Evolutionary conservation across 306 rosid species (phyloP).

Genomic region (Lathyrus oleraceus): DNA sequence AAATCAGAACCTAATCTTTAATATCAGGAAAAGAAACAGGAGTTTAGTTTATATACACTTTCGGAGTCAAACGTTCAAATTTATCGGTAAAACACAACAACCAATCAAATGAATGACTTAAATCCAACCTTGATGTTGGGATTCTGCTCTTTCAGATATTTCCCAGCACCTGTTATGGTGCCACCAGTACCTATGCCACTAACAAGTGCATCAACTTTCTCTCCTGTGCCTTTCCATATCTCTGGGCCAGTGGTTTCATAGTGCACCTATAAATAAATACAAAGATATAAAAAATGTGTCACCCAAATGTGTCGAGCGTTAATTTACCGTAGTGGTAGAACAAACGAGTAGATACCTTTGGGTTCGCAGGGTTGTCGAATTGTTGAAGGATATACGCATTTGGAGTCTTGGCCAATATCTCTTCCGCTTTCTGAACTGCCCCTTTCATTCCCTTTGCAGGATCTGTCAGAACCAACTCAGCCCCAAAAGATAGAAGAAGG

Average conservation of each 20-base stretch:
- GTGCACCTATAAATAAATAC: conserved; percentile 48
- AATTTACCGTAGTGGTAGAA: neutral
- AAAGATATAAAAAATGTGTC: neutral
- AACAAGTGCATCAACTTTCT: conserved; percentile 68
- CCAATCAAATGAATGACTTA: no score
- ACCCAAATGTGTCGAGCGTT: conserved; percentile 6
- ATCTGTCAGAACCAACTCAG: conserved; percentile 74
- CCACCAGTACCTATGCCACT: conserved; percentile 85
- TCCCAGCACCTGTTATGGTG: conserved; percentile 79
- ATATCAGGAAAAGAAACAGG: neutral
- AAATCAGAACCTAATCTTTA: conserved; percentile 10
- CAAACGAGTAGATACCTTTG: conserved; percentile 52
- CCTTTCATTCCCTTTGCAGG: conserved; percentile 85
- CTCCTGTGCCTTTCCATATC: conserved; percentile 73
- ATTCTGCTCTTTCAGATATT: conserved; percentile 75
- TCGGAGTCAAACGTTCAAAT: no score
- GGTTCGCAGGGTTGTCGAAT: conserved; percentile 85
- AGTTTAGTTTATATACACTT: no score
- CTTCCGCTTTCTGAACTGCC: conserved; percentile 83
- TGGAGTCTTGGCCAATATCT: conserved; percentile 71
- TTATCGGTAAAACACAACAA: no score
- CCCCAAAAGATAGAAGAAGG: conserved; percentile 70
- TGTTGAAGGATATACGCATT: conserved; percentile 73
- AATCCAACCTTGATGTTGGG: conserved; percentile 60
- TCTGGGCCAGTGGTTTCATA: conserved; percentile 89